Conservation (phyloP, 2,329 filamentous ascomycete genomes). For the Fusarium sp. region DNA sequence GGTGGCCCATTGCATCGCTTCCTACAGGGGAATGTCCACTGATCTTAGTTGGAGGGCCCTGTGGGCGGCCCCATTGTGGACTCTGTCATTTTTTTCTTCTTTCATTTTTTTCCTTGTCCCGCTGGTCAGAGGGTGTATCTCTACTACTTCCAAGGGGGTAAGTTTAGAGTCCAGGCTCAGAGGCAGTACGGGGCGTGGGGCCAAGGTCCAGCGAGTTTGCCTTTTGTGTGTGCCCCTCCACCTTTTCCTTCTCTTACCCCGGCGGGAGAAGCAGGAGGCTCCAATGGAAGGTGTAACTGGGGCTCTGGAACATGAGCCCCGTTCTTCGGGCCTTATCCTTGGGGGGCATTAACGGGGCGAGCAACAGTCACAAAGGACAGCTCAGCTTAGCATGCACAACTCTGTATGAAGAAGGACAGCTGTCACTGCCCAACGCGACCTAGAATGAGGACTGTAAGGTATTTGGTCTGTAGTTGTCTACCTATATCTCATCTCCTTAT, state of each 20-base stretch:
- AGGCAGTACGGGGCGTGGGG: slow-evolving; percentile 39
- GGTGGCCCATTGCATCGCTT: slow-evolving; percentile 37
- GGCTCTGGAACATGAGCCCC: slow-evolving; percentile 45
- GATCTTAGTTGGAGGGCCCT: slow-evolving; percentile 22
- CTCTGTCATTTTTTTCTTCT: slow-evolving; percentile 11
- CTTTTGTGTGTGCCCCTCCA: slow-evolving; percentile 42
- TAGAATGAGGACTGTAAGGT: background rate
- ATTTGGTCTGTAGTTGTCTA: slow-evolving; percentile 1
- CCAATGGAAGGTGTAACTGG: slow-evolving; percentile 40
- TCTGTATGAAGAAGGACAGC: slow-evolving; percentile 18
- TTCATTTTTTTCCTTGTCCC: slow-evolving; percentile 1
- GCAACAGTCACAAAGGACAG: slow-evolving; percentile 36
- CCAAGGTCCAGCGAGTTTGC: slow-evolving; percentile 20
- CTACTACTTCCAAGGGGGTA: slow-evolving; percentile 21
- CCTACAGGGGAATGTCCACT: slow-evolving; percentile 29
- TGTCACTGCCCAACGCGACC: slow-evolving; percentile 24
- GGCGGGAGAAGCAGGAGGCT: slow-evolving; percentile 50
- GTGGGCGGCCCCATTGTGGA: slow-evolving; percentile 38
- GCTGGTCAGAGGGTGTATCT: slow-evolving; percentile 22
- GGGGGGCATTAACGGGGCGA: slow-evolving; percentile 41
- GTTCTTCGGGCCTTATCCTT: slow-evolving; percentile 44
- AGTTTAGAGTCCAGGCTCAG: slow-evolving; percentile 17
- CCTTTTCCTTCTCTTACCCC: slow-evolving; percentile 45
- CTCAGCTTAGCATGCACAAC: slow-evolving; percentile 26
- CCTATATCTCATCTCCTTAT: too few relatives aligned